Conservation (phyloP, 2,329 filamentous ascomycete species). For the Xylaria sp. region DNA sequence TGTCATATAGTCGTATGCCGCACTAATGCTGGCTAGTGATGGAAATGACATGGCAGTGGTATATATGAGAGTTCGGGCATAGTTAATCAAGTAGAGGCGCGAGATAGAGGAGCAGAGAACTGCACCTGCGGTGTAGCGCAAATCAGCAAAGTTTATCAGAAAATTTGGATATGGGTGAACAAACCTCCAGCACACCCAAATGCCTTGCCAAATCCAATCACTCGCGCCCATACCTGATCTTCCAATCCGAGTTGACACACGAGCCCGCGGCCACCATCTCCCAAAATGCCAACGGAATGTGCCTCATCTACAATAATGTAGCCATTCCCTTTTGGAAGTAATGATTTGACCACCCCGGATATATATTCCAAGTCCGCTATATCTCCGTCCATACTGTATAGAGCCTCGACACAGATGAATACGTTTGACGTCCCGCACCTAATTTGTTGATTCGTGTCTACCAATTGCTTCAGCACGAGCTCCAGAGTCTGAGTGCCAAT, state of each 20-base stretch:
- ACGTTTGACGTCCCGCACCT: constrained; percentile 56
- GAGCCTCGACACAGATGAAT: constrained; percentile 74
- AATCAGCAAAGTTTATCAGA: constrained; percentile 24
- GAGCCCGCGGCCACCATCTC: constrained; percentile 64
- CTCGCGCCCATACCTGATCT: constrained; percentile 63
- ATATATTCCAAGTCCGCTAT: constrained; percentile 71
- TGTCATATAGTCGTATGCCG: constrained; percentile 48
- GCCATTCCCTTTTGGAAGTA: constrained; percentile 67
- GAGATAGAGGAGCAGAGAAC: constrained; percentile 70
- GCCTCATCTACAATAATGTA: constrained; percentile 75
- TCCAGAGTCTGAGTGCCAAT: constrained; percentile 38
- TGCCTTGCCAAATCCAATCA: constrained; percentile 76
- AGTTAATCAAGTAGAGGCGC: constrained; percentile 76
- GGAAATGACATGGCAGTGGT: constrained; percentile 75
- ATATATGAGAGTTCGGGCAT: constrained; percentile 79
- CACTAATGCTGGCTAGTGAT: constrained; percentile 50
- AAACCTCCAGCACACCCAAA: constrained; percentile 75
- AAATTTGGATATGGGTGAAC: constrained; percentile 39
- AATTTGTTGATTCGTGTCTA: constrained; percentile 23
- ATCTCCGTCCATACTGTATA: constrained; percentile 89
- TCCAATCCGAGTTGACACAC: constrained; percentile 68
- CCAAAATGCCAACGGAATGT: constrained; percentile 71
- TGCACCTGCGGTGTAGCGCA: constrained; percentile 57
- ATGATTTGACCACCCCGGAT: constrained; percentile 63
- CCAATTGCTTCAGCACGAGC: constrained; percentile 45